Base-by-base conservation (phyloP, 345 rosid genomes). In the Noccaea caerulescens region DNA sequence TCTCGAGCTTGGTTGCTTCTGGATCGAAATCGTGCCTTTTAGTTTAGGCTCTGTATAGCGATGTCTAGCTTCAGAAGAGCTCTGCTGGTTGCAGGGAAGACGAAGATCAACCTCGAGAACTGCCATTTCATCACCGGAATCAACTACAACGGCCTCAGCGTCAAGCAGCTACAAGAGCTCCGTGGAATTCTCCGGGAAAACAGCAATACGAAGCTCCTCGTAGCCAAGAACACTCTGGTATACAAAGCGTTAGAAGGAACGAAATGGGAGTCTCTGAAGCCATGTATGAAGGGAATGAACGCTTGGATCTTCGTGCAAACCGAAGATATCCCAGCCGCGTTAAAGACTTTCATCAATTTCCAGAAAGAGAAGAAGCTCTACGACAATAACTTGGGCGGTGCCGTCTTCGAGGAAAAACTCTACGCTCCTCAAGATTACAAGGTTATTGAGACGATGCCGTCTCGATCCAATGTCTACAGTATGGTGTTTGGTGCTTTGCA, bases 221-320 rank as follows among this genome's bases (percentile, higher is more conserved):
- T 93, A 1, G 98, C 97, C 2, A 91, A 93, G 74, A 93, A 93
- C 86, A 89, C 91, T 7, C 66, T 93, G 4, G 96, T 93, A 9
- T 79, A 57, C 68, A 93, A 93, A 68, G 97, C 98, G 39, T 76
- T 93, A 13, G 96, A 91, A 63, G 97, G 96, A 36, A 93, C 98
- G 4, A 81, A 75, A 3, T 91, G 92, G 91, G 93, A 87, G 36
- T 88, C 84, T 16, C 75, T 93, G 61, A 84, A 87, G 77, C 96
- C 98, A 2, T 93, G 97, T 69, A 93, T 93, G 99, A 89, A 75
- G 52, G 99, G 99, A 7, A 94, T 91, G 99, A 91, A 91, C 46
- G 97, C 85, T 11, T 94, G 96, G 95, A 82, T 91, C 45, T 94
- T 94, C 73, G 97, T 91, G 2, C 96, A 91, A 58, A 79, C 67